Evolutionary conservation across 257 asterid species (phyloP).

Genomic region (Ligustrum vulgare): DNA sequence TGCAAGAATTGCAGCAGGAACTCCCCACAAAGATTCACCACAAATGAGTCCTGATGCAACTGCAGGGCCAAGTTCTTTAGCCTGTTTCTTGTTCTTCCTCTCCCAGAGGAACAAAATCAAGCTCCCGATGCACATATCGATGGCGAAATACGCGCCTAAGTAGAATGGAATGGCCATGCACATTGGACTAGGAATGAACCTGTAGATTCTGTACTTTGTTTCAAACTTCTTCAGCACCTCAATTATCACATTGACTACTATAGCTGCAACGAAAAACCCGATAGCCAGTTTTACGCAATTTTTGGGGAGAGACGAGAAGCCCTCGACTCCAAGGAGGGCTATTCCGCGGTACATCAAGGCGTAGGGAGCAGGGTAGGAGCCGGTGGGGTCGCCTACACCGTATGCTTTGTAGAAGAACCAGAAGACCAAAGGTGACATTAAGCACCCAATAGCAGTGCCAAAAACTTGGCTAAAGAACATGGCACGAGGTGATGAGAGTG

Average conservation of each 20-base stretch:
- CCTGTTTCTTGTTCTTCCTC: conserved; percentile 32
- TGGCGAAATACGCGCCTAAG: conserved; percentile 63
- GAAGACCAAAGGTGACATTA: conserved; percentile 49
- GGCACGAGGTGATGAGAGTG: conserved; percentile 62
- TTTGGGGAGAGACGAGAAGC: conserved; percentile 58
- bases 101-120: conserved; percentile 51
- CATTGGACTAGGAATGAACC: conserved; percentile 75
- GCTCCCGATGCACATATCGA: conserved; percentile 83
- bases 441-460: conserved; percentile 62
- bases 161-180: conserved; percentile 86
- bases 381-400: conserved; percentile 41
- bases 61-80: conserved; percentile 50
- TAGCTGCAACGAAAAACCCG: conserved; percentile 36
- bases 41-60: conserved; percentile 77
- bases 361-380: conserved; percentile 57
- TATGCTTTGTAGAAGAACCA: conserved; percentile 68
- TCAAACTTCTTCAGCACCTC: conserved; percentile 37
- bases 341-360: conserved; percentile 54
- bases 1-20: conserved; percentile 66
- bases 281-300: conserved; percentile 49
- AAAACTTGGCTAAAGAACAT: conserved; percentile 60
- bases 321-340: conserved; percentile 61
- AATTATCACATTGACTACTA: conserved; percentile 24
- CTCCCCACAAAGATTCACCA: conserved; percentile 75
- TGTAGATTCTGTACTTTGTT: conserved; percentile 38